A percentile compares a stretch with the other conserved stretches of the same genome.
Evolutionary conservation across 2,329 filamentous ascomycete genomes (phyloP).

Genomic region (Curvularia sp.): DNA sequence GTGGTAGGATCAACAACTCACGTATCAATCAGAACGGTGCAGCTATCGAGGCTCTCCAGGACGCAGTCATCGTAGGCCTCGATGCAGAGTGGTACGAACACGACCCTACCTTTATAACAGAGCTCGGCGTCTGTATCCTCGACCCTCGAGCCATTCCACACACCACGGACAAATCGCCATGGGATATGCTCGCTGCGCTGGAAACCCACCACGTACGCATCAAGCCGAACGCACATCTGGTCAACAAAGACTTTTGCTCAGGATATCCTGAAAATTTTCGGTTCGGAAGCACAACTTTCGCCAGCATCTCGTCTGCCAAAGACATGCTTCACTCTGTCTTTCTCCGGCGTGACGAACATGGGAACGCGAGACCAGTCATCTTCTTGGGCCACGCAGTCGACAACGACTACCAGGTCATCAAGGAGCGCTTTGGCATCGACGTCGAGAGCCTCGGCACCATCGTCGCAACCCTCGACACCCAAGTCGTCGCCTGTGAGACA

Average conservation of each 20-base stretch:
- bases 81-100: constrained; percentile 32
- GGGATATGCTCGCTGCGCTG: constrained; percentile 5
- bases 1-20: not conserved
- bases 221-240: constrained; percentile 23
- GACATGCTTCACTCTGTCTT: constrained; percentile 17
- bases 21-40: not conserved
- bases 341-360: not conserved
- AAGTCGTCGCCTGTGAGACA: constrained; percentile 25
- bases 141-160: constrained; percentile 1
- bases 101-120: constrained; percentile 19
- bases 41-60: not conserved
- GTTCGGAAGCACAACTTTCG: constrained; percentile 28
- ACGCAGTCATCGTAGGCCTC: constrained; percentile 24
- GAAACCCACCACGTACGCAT: constrained; percentile 25
- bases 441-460: constrained; percentile 17
- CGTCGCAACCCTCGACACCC: constrained; percentile 30
- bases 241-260: constrained; percentile 20
- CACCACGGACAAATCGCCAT: not conserved
- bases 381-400: constrained; percentile 33
- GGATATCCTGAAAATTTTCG: constrained; percentile 25
- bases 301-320: constrained; percentile 10
- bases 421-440: constrained; percentile 26
- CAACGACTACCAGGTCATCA: constrained; percentile 26
- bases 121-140: constrained; percentile 25
- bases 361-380: constrained; percentile 19